phyloP scores from a whole-genome alignment of 495 filamentous ascomycete species.

The Penicillium alfredii region DNA sequence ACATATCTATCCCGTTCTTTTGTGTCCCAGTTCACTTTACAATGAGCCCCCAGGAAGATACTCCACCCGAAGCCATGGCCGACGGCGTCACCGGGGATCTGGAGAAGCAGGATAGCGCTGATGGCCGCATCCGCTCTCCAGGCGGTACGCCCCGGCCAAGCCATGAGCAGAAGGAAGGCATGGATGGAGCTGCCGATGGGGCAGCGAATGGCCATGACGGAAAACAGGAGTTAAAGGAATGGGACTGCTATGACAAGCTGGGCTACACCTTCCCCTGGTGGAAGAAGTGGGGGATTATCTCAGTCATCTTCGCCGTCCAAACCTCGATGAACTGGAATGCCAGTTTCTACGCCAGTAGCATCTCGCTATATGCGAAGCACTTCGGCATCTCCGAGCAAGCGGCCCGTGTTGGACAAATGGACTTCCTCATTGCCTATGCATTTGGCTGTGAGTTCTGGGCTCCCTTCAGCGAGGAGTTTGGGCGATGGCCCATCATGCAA shows the following conservation, averaged over 20 bases:
- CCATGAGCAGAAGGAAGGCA: slow-evolving; percentile 10
- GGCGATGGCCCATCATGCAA: slow-evolving; percentile 67
- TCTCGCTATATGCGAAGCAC: slow-evolving; percentile 53
- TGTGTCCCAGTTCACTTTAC: background rate
- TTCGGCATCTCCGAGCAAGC: slow-evolving; percentile 59
- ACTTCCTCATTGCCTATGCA: slow-evolving; percentile 68
- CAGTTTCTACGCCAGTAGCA: slow-evolving; percentile 63
- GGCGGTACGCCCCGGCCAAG: slow-evolving; percentile 7
- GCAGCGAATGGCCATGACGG: slow-evolving; percentile 21
- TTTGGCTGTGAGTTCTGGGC: slow-evolving; percentile 84
- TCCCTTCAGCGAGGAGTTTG: slow-evolving; percentile 75
- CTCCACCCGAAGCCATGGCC: slow-evolving; percentile 1
- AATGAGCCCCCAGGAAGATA: slow-evolving; percentile 10
- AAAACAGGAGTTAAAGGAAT: slow-evolving; percentile 53
- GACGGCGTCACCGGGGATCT: slow-evolving; percentile 13
- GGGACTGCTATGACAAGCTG: slow-evolving; percentile 56
- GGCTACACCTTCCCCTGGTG: slow-evolving; percentile 56
- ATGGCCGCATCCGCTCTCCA: slow-evolving; percentile 10
- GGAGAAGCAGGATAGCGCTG: slow-evolving; percentile 20
- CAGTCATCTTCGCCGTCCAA: slow-evolving; percentile 69
- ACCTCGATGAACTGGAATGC: slow-evolving; percentile 85
- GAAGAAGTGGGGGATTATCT: slow-evolving; percentile 75
- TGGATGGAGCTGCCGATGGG: slow-evolving; percentile 29
- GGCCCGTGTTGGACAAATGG: slow-evolving; percentile 60
- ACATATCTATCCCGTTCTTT: background rate